Percentiles rank a stretch among this genome's conserved stretches.
Evolutionary conservation across 352 stramenopile genomes (phyloP).

Genomic region (Phytopythium montanum): DNA sequence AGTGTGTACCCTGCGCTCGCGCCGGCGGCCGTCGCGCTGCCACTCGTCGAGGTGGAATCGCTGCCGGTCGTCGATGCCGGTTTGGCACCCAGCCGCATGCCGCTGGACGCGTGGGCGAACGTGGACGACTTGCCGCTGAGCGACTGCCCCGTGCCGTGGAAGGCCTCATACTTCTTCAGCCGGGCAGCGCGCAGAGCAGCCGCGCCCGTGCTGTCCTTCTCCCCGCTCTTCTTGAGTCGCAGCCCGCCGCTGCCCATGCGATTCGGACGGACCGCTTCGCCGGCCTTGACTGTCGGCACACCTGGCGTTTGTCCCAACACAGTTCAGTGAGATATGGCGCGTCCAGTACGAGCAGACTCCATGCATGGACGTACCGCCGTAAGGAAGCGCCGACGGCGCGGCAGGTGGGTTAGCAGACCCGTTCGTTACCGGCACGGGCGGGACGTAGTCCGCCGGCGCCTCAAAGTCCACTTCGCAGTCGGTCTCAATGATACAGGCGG

Average conservation of each 20-base stretch:
- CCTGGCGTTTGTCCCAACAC: conserved; percentile 20
- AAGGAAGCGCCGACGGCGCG: conserved; percentile 45
- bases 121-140: conserved; percentile 53
- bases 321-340: conserved; percentile 1
- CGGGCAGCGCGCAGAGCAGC: conserved; percentile 63
- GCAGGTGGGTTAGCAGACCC: conserved; percentile 18
- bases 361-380: conserved; percentile 42
- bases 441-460: conserved; percentile 86
- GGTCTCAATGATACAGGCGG: conserved; percentile 99
- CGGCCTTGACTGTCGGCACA: conserved; percentile 60
- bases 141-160: conserved; percentile 77
- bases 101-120: conserved; percentile 13
- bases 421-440: conserved; percentile 25
- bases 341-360: conserved; percentile 6
- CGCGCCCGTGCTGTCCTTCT: conserved; percentile 55
- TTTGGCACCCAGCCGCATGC: conserved; percentile 20
- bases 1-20: conserved; percentile 12
- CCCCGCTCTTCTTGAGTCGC: conserved; percentile 65
- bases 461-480: conserved; percentile 99
- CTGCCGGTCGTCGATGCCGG: background rate
- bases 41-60: background rate
- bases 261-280: conserved; percentile 23
- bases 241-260: conserved; percentile 47
- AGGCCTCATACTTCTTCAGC: conserved; percentile 79
- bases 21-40: background rate